Percentiles rank a stretch among this genome's conserved stretches.
Conservation (phyloP, 2,329 filamentous ascomycete species). For the Grosmannia huntii region DNA sequence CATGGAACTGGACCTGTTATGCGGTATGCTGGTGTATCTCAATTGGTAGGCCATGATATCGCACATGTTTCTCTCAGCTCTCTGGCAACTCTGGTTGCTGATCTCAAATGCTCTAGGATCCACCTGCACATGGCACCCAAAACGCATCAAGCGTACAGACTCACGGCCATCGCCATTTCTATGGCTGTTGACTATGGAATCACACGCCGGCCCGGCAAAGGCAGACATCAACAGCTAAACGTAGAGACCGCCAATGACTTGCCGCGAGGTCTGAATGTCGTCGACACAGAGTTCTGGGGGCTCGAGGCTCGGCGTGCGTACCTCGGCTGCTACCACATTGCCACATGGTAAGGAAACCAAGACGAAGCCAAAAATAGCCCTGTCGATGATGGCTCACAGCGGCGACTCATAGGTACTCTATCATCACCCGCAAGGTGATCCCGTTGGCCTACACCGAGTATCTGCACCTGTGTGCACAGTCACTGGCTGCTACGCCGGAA, state of each 20-base stretch:
- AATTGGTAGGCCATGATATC: not conserved
- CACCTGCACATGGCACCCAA: not conserved
- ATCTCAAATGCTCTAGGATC: not conserved
- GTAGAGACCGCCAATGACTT: not conserved
- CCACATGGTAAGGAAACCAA: not conserved
- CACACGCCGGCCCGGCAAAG: conserved; percentile 2
- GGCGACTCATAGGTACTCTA: not conserved
- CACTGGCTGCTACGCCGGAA: not conserved
- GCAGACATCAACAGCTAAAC: conserved; percentile 3
- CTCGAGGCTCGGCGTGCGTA: not conserved
- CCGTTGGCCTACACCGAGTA: conserved; percentile 2
- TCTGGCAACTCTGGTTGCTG: not conserved
- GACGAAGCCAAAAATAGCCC: not conserved
- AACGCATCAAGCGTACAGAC: not conserved
- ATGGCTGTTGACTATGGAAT: conserved; percentile 4
- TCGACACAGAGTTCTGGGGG: conserved; percentile 1
- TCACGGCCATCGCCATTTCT: conserved; percentile 3
- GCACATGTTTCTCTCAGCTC: not conserved
- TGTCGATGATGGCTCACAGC: not conserved
- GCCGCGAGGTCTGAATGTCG: not conserved
- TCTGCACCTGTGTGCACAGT: not conserved
- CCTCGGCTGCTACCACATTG: conserved; percentile 5
- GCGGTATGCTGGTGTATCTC: conserved; percentile 3
- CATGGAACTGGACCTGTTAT: not conserved
- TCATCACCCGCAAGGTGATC: conserved; percentile 1